Conservation (phyloP, 2,329 filamentous ascomycete species). For the Parafenestella ontariensis region DNA sequence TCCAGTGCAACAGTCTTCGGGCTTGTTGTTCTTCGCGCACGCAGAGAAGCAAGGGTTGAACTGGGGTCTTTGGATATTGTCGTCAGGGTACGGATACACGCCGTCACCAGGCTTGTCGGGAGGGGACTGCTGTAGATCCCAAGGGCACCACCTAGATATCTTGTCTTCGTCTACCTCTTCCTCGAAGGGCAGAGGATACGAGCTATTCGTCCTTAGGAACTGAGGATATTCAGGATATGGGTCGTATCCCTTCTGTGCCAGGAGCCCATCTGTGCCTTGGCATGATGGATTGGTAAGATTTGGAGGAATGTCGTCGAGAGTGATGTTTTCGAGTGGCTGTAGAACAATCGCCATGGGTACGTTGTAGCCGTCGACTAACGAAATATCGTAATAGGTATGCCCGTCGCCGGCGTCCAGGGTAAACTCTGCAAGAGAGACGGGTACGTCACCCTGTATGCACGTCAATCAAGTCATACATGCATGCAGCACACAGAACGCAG, state of each 20-base stretch:
- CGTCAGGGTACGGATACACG: constrained; percentile 81
- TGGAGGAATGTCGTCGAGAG: constrained; percentile 69
- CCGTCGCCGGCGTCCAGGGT: constrained; percentile 71
- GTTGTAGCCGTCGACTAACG: constrained; percentile 85
- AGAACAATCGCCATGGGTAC: constrained; percentile 69
- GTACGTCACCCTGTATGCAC: constrained; percentile 68
- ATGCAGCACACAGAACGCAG: neutral
- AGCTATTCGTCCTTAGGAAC: constrained; percentile 67
- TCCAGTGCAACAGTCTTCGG: constrained; percentile 78
- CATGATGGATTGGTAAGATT: constrained; percentile 80
- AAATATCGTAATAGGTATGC: constrained; percentile 85
- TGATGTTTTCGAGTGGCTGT: constrained; percentile 63
- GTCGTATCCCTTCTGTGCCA: constrained; percentile 54
- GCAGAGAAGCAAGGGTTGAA: constrained; percentile 82
- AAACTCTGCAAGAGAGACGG: constrained; percentile 81
- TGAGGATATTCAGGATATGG: constrained; percentile 59
- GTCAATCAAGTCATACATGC: constrained; percentile 11
- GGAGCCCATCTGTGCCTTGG: constrained; percentile 72
- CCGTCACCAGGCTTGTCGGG: constrained; percentile 76
- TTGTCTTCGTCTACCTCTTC: constrained; percentile 62
- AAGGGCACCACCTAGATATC: constrained; percentile 78
- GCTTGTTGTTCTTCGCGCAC: constrained; percentile 71
- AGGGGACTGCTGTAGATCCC: constrained; percentile 73
- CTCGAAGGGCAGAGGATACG: constrained; percentile 74
- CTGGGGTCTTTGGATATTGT: constrained; percentile 70